Evolutionary conservation across 2,329 filamentous ascomycete species (phyloP), one percentile per base, ranked within the genome.

Genomic region (Acarospora socialis): DNA sequence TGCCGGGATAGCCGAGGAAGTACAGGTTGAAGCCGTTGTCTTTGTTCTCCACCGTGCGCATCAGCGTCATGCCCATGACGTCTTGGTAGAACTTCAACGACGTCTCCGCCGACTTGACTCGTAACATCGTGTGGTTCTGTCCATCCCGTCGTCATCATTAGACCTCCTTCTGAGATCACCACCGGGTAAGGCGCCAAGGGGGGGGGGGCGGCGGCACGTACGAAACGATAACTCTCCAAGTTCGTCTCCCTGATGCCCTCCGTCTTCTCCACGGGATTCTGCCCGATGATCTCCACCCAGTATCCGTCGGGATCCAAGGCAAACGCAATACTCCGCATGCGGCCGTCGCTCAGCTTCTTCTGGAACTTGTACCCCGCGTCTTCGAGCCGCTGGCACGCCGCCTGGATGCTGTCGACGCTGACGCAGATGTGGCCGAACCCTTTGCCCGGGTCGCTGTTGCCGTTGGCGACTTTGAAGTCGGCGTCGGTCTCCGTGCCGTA

Each of bases 81-180:
- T 94, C 82, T 54, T 87, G 70, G 59, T 87, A 87, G 54, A 81
- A 87, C 48, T 75, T 73, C 48, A 86, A 63, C 9, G 76, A 81
- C 55, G 72, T 74, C 50, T 81, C 68, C 15, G 67, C 63, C 45
- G 81, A 74, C 61, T 94, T 95, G 59, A 95, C 78, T 18, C 90
- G 81, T 45, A 98, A 72, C 90, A 95, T 95, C 35, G 81, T 84
- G 60, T 90, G 81, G 60, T 90, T 86, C 73, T 78, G n/a, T n/a
- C n/a, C n/a, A n/a, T n/a, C n/a, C n/a, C n/a, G n/a, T n/a, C n/a
- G n/a, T 15, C 24, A 12, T 12, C 12, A 6, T 27, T n/a, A n/a
- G n/a, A n/a, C n/a, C n/a, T n/a, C n/a, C n/a, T n/a, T n/a, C n/a
- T n/a, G n/a, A n/a, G n/a, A n/a, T n/a, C n/a, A n/a, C n/a, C n/a